Base-by-base conservation (phyloP, 2,329 filamentous ascomycete genomes). In the Colletotrichum phormii region DNA sequence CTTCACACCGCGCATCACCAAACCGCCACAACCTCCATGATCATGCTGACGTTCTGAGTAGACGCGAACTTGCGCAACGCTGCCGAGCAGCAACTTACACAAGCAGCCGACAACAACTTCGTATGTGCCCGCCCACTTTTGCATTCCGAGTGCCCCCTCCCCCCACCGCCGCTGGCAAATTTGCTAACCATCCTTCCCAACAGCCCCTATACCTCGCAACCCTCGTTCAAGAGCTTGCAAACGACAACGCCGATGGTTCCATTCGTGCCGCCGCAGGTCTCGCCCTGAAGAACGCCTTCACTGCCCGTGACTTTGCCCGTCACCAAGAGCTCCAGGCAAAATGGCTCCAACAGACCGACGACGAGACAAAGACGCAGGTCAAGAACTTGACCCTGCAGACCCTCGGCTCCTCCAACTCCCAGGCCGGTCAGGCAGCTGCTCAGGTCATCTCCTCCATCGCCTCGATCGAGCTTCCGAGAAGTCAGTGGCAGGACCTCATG, bases 201-300 rank as follows among this genome's bases (percentile, higher is more conserved):
- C 84, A 98, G 97, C 92, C 97, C 80, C 91, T 93, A 84, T 99
- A 99, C 86, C 92, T 98, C 77, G 91, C 93, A 77, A 97, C 95
- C 76, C 93, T 99, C 81, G 96, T 97, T 77, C 93, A 94, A 85
- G 95, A 97, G 85, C 91, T 99, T 80, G 95, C 95, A 81, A 98
- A 98, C 85, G 96, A 98, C 81, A 89, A 90, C 78, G 92, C 93
- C 77, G 89, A 94, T 81, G 90, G 93, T 76, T 90, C 94, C 81
- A 97, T 98, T 81, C 93, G 97, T 89, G 93, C 94, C 78, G 96
- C 97, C 78, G 97, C 97, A 79, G 97, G 95, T 91, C 91, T 99
- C 79, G 96, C 97, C 78, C 89, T 99, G 81, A 99, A 99, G 87
- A 99, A 99, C 89, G 94, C 97, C 80, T 98, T 99, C 87, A 95